These are phyloP conservation scores for Acer yangbiense DNA, from an alignment of 345 rosid genomes.

Conservation along the genomic window DNA sequence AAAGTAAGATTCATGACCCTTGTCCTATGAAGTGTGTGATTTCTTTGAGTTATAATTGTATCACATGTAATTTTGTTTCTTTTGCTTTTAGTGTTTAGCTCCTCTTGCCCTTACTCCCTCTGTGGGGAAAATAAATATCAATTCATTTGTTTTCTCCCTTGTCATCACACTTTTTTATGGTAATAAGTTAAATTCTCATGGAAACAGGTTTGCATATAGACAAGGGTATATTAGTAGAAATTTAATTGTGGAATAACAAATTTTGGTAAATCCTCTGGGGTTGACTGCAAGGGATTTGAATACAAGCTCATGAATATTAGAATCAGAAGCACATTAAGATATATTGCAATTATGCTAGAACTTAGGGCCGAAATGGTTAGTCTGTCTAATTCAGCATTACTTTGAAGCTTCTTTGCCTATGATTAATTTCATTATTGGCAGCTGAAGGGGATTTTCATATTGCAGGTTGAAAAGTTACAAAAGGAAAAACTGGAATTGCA, in stretches of 20 bases:
- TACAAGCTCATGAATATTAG: background rate
- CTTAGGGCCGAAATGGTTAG: background rate
- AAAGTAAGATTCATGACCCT: background rate
- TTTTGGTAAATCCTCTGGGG: background rate
- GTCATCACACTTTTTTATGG: background rate
- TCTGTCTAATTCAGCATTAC: background rate
- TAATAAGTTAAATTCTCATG: background rate
- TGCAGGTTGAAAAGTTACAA: conserved; percentile 80
- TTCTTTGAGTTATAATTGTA: background rate
- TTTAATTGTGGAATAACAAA: background rate
- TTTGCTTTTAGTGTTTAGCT: conserved; percentile 2
- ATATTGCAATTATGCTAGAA: background rate
- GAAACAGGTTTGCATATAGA: background rate
- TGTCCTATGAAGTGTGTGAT: background rate
- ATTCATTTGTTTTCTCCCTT: background rate
- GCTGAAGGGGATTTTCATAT: conserved; percentile 20
- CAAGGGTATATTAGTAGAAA: conserved; percentile 10
- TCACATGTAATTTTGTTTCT: background rate
- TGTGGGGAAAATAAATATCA: background rate
- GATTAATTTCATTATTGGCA: conserved; percentile 1
- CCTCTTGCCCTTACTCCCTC: background rate
- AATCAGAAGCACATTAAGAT: background rate
- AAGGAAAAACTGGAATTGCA: conserved; percentile 74
- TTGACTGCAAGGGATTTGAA: background rate
- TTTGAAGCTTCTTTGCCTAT: conserved; percentile 7